Conservation (phyloP, 169 alveolate species). For the Plasmodium billcollinsi region DNA sequence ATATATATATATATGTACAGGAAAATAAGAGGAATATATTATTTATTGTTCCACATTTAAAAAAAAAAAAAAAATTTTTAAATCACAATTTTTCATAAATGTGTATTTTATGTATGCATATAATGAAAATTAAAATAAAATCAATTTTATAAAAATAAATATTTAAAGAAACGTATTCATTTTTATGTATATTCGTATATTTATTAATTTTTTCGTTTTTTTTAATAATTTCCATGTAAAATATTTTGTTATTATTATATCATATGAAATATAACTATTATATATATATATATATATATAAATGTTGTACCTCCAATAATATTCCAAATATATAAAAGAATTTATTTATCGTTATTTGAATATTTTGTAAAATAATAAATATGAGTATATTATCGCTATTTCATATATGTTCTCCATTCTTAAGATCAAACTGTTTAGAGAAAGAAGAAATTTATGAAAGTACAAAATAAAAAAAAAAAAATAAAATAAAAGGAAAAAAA, state of each 20-base stretch:
- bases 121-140: too few species aligned
- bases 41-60: too few species aligned
- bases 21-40: too few species aligned
- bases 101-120: too few species aligned
- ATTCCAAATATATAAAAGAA: too few species aligned
- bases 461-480: constrained; percentile 12
- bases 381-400: constrained; percentile 73
- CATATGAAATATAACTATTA: background rate
- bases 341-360: background rate
- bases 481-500: background rate
- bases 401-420: constrained; percentile 70
- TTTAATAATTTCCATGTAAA: background rate
- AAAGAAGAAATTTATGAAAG: constrained; percentile 53
- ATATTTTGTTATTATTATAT: background rate
- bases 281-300: background rate
- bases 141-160: too few species aligned
- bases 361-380: constrained; percentile 3
- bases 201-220: background rate
- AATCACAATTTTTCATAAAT: too few species aligned
- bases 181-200: background rate
- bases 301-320: background rate
- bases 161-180: background rate
- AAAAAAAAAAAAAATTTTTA: too few species aligned
- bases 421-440: constrained; percentile 48
- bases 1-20: too few species aligned